Conservation (phyloP, 345 rosid genomes). For the Zanthoxylum bungeanum region DNA sequence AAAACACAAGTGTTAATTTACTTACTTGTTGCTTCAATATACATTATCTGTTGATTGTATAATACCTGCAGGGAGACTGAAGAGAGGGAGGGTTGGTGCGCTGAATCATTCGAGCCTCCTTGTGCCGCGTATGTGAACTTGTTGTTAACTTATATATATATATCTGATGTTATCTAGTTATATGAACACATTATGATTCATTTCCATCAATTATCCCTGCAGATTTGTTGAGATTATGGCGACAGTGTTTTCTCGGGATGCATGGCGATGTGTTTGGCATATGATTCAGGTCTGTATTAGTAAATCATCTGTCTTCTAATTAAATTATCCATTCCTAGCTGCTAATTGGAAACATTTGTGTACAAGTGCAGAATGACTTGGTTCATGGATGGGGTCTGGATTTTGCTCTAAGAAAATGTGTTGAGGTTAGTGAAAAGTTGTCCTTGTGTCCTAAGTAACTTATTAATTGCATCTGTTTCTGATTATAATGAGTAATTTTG, state of each 20-base stretch:
- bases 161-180: neutral
- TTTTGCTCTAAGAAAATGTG: constrained; percentile 53
- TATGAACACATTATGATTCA: neutral
- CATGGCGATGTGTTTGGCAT: constrained; percentile 97
- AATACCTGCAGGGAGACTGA: constrained; percentile 54
- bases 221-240: constrained; percentile 99
- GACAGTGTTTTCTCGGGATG: constrained; percentile 83
- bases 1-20: neutral
- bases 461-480: neutral
- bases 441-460: neutral
- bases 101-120: constrained; percentile 76
- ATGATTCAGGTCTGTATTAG: constrained; percentile 74
- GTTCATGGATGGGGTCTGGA: constrained; percentile 72
- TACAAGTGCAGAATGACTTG: constrained; percentile 52
- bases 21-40: neutral
- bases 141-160: neutral
- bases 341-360: neutral
- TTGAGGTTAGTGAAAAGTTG: constrained; percentile 35
- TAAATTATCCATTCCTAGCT: neutral
- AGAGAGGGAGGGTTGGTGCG: constrained; percentile 89
- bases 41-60: neutral
- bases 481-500: neutral
- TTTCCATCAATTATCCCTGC: constrained; percentile 9
- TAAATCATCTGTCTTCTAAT: neutral
- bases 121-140: constrained; percentile 82